Conservation (phyloP, 495 filamentous ascomycete genomes). For the Penicillium silybi region DNA sequence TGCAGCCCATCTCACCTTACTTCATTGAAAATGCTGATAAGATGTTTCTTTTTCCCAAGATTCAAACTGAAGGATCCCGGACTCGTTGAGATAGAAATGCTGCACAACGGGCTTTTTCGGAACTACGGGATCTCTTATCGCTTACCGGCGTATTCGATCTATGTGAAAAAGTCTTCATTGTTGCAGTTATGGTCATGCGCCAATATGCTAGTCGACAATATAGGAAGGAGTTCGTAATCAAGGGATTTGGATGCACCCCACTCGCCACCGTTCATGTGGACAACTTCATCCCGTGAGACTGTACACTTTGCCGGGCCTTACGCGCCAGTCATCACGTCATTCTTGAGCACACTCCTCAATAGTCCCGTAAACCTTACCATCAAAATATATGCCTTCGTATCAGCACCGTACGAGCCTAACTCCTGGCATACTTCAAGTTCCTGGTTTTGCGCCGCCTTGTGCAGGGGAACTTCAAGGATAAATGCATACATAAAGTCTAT, state of each 20-base stretch:
- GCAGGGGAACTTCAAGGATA: too few relatives aligned
- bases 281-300: not conserved
- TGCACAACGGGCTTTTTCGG: too few relatives aligned
- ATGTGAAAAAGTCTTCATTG: too few relatives aligned
- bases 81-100: too few relatives aligned
- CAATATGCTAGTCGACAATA: not conserved
- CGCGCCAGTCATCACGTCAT: not conserved
- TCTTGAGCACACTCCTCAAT: not conserved
- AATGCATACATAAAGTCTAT: too few relatives aligned
- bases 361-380: not conserved
- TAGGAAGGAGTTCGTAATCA: not conserved
- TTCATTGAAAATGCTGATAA: not conserved
- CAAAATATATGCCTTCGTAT: too few relatives aligned
- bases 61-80: too few relatives aligned
- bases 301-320: not conserved
- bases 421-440: too few relatives aligned
- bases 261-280: not conserved
- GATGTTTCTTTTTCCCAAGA: not conserved
- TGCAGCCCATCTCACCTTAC: not conserved
- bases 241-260: not conserved
- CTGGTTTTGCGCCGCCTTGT: too few relatives aligned
- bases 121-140: too few relatives aligned
- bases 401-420: too few relatives aligned
- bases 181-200: too few relatives aligned
- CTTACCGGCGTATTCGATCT: not conserved